Percentiles rank a stretch among this genome's conserved stretches.
These are phyloP conservation scores for Gossypium thurberi DNA, from an alignment of 345 rosid genomes.

Conservation along the genomic window DNA sequence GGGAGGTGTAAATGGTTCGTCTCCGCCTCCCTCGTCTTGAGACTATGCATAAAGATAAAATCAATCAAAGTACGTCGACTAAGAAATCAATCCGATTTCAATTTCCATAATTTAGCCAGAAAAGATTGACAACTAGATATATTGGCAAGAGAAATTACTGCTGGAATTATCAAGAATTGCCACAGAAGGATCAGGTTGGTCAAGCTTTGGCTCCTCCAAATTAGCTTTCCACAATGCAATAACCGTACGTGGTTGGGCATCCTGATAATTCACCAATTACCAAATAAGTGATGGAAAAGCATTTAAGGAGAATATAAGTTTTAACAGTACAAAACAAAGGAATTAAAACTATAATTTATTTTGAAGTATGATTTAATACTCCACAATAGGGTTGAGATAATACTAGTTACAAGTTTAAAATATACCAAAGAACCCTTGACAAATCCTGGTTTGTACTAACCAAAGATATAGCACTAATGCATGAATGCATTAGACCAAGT, in stretches of 20 bases:
- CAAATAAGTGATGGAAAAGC: slow-evolving; percentile 4
- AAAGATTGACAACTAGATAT: slow-evolving; percentile 4
- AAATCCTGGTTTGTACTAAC: neutral
- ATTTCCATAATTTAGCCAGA: slow-evolving; percentile 11
- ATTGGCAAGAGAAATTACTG: slow-evolving; percentile 52
- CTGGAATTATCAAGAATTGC: slow-evolving; percentile 55
- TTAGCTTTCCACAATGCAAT: slow-evolving; percentile 86
- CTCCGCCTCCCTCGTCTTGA: slow-evolving; percentile 72
- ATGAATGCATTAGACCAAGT: neutral
- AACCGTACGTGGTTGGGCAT: slow-evolving; percentile 69
- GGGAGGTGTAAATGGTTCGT: slow-evolving; percentile 21
- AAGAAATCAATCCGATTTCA: slow-evolving; percentile 12
- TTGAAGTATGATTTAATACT: neutral
- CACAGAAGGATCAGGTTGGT: slow-evolving; percentile 73
- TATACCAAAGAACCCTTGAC: neutral
- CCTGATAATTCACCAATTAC: slow-evolving; percentile 44
- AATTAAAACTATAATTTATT: neutral
- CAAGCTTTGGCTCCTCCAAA: slow-evolving; percentile 67
- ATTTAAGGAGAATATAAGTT: neutral
- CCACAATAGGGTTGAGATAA: neutral
- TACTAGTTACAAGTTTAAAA: neutral
- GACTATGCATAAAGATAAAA: slow-evolving; percentile 61
- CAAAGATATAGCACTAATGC: neutral
- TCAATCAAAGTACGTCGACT: slow-evolving; percentile 29
- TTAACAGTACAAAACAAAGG: neutral